These are phyloP conservation scores for Apiotrichum domesticum DNA, from an alignment of 1,284 basidiomycete species.

Conservation along the genomic window DNA sequence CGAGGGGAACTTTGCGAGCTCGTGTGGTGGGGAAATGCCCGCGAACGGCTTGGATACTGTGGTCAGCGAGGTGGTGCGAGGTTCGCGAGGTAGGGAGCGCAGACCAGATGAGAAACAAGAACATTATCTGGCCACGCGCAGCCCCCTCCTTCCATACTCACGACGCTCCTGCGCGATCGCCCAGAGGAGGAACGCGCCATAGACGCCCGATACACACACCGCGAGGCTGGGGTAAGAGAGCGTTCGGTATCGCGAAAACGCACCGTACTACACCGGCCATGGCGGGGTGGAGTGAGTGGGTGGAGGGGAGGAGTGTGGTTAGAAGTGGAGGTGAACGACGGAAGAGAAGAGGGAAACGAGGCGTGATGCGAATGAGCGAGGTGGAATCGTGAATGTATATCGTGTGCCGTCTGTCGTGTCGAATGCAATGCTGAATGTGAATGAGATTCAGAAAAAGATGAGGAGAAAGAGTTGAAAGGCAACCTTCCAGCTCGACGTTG, in stretches of 20 bases:
- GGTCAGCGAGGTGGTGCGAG: background rate
- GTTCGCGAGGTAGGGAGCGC: background rate
- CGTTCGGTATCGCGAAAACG: background rate
- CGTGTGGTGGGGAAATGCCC: conserved; percentile 51
- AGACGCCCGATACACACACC: conserved; percentile 46
- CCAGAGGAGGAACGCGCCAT: conserved; percentile 59
- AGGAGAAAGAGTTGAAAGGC: too few relatives aligned
- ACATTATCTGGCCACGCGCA: background rate
- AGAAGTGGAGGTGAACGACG: too few relatives aligned
- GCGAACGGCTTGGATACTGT: conserved; percentile 78
- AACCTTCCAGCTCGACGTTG: too few relatives aligned
- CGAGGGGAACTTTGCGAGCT: conserved; percentile 64
- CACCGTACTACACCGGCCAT: background rate
- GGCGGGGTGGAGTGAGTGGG: too few relatives aligned
- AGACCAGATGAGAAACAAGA: background rate
- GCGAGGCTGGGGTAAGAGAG: conserved; percentile 31
- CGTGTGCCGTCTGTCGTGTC: too few relatives aligned
- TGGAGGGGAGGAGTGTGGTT: too few relatives aligned
- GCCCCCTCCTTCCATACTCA: conserved; percentile 45
- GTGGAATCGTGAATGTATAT: too few relatives aligned
- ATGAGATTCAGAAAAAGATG: too few relatives aligned
- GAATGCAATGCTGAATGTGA: too few relatives aligned
- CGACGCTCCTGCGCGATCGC: conserved; percentile 85
- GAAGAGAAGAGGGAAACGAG: too few relatives aligned
- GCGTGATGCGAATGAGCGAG: background rate